Evolutionary conservation across 2,329 filamentous ascomycete genomes (phyloP).

Genomic region (Curvularia spicifera): DNA sequence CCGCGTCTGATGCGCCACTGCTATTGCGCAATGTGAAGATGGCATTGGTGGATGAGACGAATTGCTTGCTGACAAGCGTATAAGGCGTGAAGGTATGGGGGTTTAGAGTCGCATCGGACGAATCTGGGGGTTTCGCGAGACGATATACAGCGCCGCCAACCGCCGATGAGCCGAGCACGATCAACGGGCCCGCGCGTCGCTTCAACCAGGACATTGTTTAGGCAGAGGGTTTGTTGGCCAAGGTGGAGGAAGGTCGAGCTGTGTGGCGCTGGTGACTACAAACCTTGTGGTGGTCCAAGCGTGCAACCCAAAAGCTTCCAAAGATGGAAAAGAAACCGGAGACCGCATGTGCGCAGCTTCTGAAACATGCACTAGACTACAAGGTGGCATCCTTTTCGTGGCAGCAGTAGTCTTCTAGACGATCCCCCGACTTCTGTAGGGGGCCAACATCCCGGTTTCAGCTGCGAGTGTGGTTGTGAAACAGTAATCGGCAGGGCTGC

Average conservation of each 20-base stretch:
- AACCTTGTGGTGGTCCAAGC: slow-evolving; percentile 18
- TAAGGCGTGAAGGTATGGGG: slow-evolving; percentile 68
- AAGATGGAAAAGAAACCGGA: not conserved
- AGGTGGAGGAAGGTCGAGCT: not conserved
- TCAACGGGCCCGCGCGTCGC: slow-evolving; percentile 37
- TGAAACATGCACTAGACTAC: not conserved
- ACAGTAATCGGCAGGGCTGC: slow-evolving; percentile 7
- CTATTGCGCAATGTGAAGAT: slow-evolving; percentile 68
- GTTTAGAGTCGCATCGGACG: slow-evolving; percentile 58
- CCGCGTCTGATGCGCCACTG: slow-evolving; percentile 34
- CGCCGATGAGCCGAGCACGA: slow-evolving; percentile 44
- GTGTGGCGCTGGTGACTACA: slow-evolving; percentile 1
- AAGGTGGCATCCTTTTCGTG: not conserved
- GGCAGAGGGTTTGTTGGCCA: not conserved
- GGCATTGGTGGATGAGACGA: slow-evolving; percentile 70
- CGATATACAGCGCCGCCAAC: slow-evolving; percentile 46
- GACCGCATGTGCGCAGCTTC: not conserved
- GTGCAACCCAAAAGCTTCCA: slow-evolving; percentile 4
- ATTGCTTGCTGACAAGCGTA: slow-evolving; percentile 65
- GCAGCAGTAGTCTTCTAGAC: not conserved
- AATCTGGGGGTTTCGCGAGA: slow-evolving; percentile 29
- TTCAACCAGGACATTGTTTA: slow-evolving; percentile 40
- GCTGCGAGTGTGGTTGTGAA: slow-evolving; percentile 3
- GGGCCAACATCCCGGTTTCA: slow-evolving; percentile 11
- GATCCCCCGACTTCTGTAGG: slow-evolving; percentile 7